Evolutionary conservation across 805 yeast species (phyloP), one percentile per base, ranked within the genome.

Genomic region (Yamadazyma nakazawae): DNA sequence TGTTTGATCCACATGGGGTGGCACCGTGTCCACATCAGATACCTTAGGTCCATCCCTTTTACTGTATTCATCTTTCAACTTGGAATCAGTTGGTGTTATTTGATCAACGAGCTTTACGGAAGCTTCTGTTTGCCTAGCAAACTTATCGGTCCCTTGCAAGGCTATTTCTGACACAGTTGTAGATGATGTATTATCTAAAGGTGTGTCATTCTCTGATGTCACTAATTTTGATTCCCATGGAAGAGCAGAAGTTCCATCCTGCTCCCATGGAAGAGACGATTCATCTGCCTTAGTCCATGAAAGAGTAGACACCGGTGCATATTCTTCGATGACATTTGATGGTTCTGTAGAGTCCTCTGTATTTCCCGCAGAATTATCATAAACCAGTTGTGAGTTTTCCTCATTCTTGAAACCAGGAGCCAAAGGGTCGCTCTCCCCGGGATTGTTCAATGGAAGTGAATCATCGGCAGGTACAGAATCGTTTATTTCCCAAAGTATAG

Each of bases 401-500:
- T 28, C 32, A 12, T 28, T 28, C 10, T 11, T 28, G 9, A 10
- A 5, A 28, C 12, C 12, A 10, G 32, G 4, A 28, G 9, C 4
- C n/a, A 13, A 5, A 13, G 32, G 9, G 5, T 9, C n/a, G 32
- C 9, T 3, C 32, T 28, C 5, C 9, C 5, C 32, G 11, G 32
- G 32, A 5, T 5, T 9, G 5, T 13, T 10, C 12, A 3, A 13
- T 13, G 32, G n/a, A 17, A 34, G 37, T n/a, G 17, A 14, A 5
- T 10, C 37, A 9, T 4, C 19, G 3, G 19, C 19, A 16, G 37
- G 6, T 14, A 7, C 19, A 17, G 9, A 19, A 28, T 21, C 21
- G n/a, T 16, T 34, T 12, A 5, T 9, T 26, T 42, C 40, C 45
- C 45, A 42, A 16, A 40, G 45, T 13, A 42, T 35, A 8, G 16